These are phyloP conservation scores for Microdochium paspali DNA, from an alignment of 2,329 filamentous ascomycete species.

Conservation along the genomic window DNA sequence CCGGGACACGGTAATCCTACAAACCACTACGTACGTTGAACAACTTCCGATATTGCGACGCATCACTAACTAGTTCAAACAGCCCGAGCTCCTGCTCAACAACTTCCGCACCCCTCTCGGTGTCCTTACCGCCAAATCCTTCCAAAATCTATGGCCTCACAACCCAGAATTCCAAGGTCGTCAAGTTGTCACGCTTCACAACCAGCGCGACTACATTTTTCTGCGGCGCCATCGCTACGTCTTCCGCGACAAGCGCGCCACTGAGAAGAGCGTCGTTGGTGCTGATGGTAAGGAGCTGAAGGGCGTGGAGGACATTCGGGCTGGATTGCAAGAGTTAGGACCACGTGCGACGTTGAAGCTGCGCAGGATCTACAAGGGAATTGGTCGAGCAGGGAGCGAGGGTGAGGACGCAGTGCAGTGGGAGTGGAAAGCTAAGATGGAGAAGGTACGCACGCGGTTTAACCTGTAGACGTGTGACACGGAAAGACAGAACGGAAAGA, in stretches of 20 bases:
- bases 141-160: conserved; percentile 70
- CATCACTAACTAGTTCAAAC: background rate
- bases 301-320: conserved; percentile 76
- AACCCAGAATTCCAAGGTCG: conserved; percentile 76
- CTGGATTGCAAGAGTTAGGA: conserved; percentile 84
- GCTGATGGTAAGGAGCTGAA: conserved; percentile 75
- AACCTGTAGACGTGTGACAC: conserved; percentile 57
- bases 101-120: conserved; percentile 92
- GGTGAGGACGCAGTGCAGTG: conserved; percentile 75
- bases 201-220: conserved; percentile 95
- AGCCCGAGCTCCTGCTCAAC: conserved; percentile 79
- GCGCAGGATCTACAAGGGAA: conserved; percentile 81
- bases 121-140: conserved; percentile 75
- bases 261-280: conserved; percentile 77
- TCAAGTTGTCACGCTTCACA: conserved; percentile 79
- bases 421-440: conserved; percentile 95
- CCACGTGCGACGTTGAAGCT: conserved; percentile 74
- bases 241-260: conserved; percentile 79
- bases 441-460: conserved; percentile 89
- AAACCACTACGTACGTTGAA: conserved; percentile 58
- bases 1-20: conserved; percentile 85
- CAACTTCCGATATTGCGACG: background rate
- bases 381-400: conserved; percentile 58
- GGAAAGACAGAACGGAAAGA: too few species aligned
- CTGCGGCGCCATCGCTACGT: conserved; percentile 83